A percentile compares a stretch with the other conserved stretches of the same genome.
These are phyloP conservation scores for Crucihimalaya himalaica DNA, from an alignment of 345 rosid genomes.

Conservation along the genomic window DNA sequence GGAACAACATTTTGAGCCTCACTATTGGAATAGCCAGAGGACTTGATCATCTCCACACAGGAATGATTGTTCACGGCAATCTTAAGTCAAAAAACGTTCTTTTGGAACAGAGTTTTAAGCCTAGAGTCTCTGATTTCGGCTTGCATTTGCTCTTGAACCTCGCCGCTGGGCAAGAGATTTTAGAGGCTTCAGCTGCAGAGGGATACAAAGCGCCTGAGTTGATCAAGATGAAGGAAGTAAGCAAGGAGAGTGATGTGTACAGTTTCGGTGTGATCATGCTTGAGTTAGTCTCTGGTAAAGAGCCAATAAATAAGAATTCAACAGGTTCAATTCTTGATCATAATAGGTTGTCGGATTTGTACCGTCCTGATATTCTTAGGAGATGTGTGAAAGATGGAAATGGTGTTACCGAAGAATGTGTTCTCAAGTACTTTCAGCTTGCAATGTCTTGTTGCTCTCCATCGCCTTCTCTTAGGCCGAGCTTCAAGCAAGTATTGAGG, in stretches of 20 bases:
- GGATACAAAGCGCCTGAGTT: slow-evolving; percentile 97
- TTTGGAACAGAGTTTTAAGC: slow-evolving; percentile 49
- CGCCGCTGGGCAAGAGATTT: slow-evolving; percentile 71
- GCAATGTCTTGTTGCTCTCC: slow-evolving; percentile 86
- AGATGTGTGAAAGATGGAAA: slow-evolving; percentile 34
- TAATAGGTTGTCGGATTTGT: slow-evolving; percentile 52
- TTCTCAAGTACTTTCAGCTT: slow-evolving; percentile 63
- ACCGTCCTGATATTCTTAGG: slow-evolving; percentile 51
- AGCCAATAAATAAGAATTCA: slow-evolving; percentile 40
- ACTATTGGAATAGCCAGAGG: slow-evolving; percentile 68
- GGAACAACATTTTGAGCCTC: slow-evolving; percentile 58
- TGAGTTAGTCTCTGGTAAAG: slow-evolving; percentile 76
- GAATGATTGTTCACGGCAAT: slow-evolving; percentile 74
- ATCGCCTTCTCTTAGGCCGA: slow-evolving; percentile 75
- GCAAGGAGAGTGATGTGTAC: slow-evolving; percentile 67
- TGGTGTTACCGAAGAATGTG: slow-evolving; percentile 55
- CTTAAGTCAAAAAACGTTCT: slow-evolving; percentile 80
- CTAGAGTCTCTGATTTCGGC: slow-evolving; percentile 72
- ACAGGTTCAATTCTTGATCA: slow-evolving; percentile 47
- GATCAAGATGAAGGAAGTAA: slow-evolving; percentile 77
- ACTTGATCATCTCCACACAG: slow-evolving; percentile 76
- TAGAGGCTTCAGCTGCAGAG: slow-evolving; percentile 65
- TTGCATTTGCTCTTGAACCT: slow-evolving; percentile 67
- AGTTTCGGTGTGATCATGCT: slow-evolving; percentile 79
- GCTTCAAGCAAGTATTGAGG: slow-evolving; percentile 56